Conservation (phyloP, 495 filamentous ascomycete genomes). For the Aspergillus mulundensis region DNA sequence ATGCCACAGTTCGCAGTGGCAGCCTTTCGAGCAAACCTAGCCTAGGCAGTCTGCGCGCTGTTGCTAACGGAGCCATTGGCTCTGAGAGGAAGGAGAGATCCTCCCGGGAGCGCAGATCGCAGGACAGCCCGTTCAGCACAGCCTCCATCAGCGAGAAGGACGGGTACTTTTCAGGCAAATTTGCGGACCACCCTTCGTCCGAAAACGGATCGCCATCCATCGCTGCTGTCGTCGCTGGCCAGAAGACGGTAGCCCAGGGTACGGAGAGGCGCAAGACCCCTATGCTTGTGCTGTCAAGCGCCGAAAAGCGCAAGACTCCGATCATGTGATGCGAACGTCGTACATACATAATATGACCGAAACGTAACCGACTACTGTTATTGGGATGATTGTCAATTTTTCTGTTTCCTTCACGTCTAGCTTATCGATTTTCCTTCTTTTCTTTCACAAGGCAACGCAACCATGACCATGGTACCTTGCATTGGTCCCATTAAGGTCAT, state of each 20-base stretch:
- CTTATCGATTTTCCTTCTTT: constrained; percentile 6
- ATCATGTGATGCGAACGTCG: constrained; percentile 44
- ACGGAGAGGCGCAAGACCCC: constrained; percentile 74
- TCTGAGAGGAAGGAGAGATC: constrained; percentile 68
- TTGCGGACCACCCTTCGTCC: constrained; percentile 39
- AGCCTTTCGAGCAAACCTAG: constrained; percentile 76
- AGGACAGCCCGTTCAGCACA: constrained; percentile 40
- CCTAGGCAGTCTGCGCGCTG: constrained; percentile 74
- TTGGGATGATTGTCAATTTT: constrained; percentile 20
- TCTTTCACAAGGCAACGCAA: not conserved
- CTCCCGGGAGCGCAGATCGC: constrained; percentile 57
- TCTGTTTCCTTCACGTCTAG: constrained; percentile 11
- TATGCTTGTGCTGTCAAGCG: constrained; percentile 80
- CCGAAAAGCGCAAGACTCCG: constrained; percentile 85
- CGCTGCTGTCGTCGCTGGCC: constrained; percentile 45
- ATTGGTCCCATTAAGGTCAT: not conserved
- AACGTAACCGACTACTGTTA: constrained; percentile 27
- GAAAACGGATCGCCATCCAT: constrained; percentile 39
- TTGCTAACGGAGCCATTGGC: constrained; percentile 77
- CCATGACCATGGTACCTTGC: not conserved
- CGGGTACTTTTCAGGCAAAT: constrained; percentile 56
- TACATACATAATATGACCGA: constrained; percentile 38
- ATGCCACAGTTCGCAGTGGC: constrained; percentile 74
- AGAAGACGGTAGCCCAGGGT: constrained; percentile 40
- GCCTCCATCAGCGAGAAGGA: constrained; percentile 53